Evolutionary conservation across 768 basidiomycete genomes (phyloP), one percentile per base, ranked within the genome.

Genomic region (Suillus paluster): DNA sequence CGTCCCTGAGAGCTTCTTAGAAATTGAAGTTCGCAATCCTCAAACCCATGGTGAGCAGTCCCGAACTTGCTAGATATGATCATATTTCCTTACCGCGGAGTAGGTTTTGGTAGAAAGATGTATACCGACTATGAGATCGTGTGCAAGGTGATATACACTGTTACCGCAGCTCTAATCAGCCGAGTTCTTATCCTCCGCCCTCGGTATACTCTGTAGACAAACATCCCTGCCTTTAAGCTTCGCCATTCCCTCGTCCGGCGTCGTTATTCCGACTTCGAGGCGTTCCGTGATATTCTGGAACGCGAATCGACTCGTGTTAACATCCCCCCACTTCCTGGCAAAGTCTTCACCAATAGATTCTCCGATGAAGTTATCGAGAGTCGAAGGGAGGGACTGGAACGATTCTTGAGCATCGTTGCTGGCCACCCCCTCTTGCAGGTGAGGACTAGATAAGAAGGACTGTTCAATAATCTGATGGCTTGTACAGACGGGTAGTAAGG

Each of bases 101-200:
- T 72, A 95, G 95, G 95, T 34, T 95, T 96, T 70, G 97, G 97
- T 33, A 83, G 97, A 69, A 98, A 98, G 84, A 97, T 97, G 96
- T 99, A 93, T 78, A 99, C 97, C 45, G 97, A 99, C 82, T 99
- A 99, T 71, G 97, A 99, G 79, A 90, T 99, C 61, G 90, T 98
- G 49, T 97, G 95, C 84, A 95, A 95, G 87, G 96, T 92, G 61
- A 64, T 83, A 46, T 39, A 2, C 8, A 15, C 49, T 59, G 56
- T 58, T 38, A 58, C 54, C 39, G 59, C 23, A 34, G 27, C 50
- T 39, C 59, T 66, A 48, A 67, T 15, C 34, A 30, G n/a, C 48
- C n/a, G 58, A 25, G 14, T 38, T 3, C 27, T 25, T 17, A 41
- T 42, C 14, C 25, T 33, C 15, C 11, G 57, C 55, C 12, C 45